Evolutionary conservation across 371 early-diverging fungal genomes (phyloP), one percentile per base, ranked within the genome.

Genomic region (Mortierella sp.): DNA sequence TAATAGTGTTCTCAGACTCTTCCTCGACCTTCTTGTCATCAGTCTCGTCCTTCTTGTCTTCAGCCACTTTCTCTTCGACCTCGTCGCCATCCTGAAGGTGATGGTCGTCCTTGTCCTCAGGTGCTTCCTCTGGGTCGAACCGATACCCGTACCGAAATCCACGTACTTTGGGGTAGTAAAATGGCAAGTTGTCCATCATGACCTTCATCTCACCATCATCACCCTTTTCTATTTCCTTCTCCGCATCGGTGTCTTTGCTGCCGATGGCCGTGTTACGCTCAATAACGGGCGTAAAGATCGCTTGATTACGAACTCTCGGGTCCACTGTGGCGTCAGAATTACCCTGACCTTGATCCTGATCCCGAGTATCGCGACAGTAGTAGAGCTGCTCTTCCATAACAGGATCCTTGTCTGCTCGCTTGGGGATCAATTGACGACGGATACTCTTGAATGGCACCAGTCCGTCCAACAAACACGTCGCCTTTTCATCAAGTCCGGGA

Each of bases 161-260:
- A 55, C 79, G 83, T 74, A 92, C 94, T 80, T 93, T 93, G 58
- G 95, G 96, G 84, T 96, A 96, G 81, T 93, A 96, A 79, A 94
- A 96, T 0, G 96, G 96, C 26, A 96, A 74, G 1, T 72, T 63
- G 0, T 60, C 34, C 16, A 76, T 71, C 57, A 81, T 34, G 21
- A 42, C 70, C 54, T 79, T 28, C 9, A 77, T 73, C 13, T 82
- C 81, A n/a, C 34, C 70, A 26, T 48, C 26, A 16, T 45, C 38
- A 63, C 26, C 52, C 28, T 47, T 34, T 31, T 47, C 44, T 31
- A 38, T 34, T 8, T 58, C 34, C 14, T 13, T 11, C 21, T 48
- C 63, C 31, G 34, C 52, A 24, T 24, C 9, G 52, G 1, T 5
- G 19, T 19, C 8, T 21, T 44, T 63, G 26, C 14, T 4, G 16